These are phyloP conservation scores for Elongisporangium anandrum DNA, from an alignment of 352 stramenopile genomes.

Conservation along the genomic window DNA sequence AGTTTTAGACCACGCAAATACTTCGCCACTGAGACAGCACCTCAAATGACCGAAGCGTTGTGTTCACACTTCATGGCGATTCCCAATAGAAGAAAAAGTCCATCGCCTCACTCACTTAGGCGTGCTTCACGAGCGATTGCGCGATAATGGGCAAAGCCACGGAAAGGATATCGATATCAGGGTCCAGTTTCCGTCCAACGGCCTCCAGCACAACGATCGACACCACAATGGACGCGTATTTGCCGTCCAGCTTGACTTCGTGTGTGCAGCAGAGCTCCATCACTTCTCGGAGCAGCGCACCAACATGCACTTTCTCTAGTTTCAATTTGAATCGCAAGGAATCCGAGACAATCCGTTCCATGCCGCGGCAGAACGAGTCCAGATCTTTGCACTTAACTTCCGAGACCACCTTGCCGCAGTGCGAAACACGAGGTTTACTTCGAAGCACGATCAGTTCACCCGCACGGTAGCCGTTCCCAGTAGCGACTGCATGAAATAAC, in stretches of 20 bases:
- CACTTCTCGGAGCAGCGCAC: constrained; percentile 62
- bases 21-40: too few species aligned
- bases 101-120: constrained; percentile 1
- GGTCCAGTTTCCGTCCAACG: constrained; percentile 87
- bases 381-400: constrained; percentile 57
- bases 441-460: constrained; percentile 70
- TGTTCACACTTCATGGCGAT: too few species aligned
- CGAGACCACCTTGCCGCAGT: background rate
- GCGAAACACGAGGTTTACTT: constrained; percentile 29
- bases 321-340: constrained; percentile 55
- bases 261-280: constrained; percentile 90
- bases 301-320: constrained; percentile 75
- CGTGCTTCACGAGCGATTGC: constrained; percentile 88
- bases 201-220: constrained; percentile 94
- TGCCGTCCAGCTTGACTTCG: constrained; percentile 92
- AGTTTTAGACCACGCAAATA: too few species aligned
- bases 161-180: constrained; percentile 86
- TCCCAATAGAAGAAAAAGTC: too few species aligned
- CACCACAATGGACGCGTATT: constrained; percentile 93
- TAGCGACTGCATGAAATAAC: constrained; percentile 80
- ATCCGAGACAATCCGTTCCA: constrained; percentile 71
- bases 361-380: constrained; percentile 64
- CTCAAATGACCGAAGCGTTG: too few species aligned
- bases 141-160: constrained; percentile 91
- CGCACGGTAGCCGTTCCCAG: constrained; percentile 74